These are phyloP conservation scores for Vanrija sp. DNA, from an alignment of 1,284 basidiomycete genomes.

Conservation along the genomic window DNA sequence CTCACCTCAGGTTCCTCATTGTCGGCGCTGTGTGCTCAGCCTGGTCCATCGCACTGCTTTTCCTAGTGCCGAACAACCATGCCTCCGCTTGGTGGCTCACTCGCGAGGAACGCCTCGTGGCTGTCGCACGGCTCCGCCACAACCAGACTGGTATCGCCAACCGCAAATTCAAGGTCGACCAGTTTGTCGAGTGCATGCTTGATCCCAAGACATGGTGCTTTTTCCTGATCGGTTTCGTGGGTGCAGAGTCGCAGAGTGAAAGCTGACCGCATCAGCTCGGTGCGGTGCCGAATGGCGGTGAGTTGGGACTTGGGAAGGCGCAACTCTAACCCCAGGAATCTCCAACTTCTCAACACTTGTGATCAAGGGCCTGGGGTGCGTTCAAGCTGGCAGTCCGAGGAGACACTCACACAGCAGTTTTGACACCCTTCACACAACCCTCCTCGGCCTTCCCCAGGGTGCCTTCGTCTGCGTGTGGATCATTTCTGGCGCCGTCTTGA, in stretches of 20 bases:
- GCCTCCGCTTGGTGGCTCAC: constrained; percentile 36
- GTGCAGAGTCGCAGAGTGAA: not conserved
- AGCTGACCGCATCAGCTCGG: no score
- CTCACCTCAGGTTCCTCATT: not conserved
- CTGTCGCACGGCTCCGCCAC: constrained; percentile 43
- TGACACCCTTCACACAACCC: constrained; percentile 30
- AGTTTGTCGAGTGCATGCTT: constrained; percentile 41
- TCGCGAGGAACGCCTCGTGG: constrained; percentile 41
- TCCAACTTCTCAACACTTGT: constrained; percentile 1
- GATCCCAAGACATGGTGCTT: constrained; percentile 45
- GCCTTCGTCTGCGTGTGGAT: constrained; percentile 31
- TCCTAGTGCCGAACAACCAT: constrained; percentile 35
- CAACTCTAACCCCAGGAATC: not conserved
- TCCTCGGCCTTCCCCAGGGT: constrained; percentile 32
- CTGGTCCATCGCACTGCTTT: constrained; percentile 36
- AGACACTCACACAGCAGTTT: not conserved
- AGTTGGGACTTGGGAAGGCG: constrained; percentile 24
- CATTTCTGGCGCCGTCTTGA: not conserved
- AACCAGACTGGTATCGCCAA: constrained; percentile 50
- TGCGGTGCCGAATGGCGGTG: constrained; percentile 34
- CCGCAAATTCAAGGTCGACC: constrained; percentile 44
- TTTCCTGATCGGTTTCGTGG: constrained; percentile 41
- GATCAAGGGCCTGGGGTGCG: constrained; percentile 17
- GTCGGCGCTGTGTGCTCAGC: constrained; percentile 26
- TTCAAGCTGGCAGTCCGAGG: no score